Base-by-base conservation (phyloP, 495 filamentous ascomycete genomes). In the Penicillium argentinense region DNA sequence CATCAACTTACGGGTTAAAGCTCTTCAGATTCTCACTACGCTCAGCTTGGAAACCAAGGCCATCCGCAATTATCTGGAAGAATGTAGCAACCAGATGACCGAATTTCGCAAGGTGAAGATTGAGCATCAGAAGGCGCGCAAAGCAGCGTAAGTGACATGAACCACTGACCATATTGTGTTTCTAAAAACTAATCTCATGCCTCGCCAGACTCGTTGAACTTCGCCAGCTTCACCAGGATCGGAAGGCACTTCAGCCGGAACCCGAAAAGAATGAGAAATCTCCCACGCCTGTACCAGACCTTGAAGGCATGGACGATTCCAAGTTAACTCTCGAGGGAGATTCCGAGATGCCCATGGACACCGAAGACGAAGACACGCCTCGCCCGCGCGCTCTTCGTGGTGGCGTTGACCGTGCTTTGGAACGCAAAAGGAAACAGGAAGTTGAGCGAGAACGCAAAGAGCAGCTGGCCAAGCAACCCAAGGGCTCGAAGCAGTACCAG, bases 31-130 rank as follows among this genome's bases (percentile, higher is more conserved):
- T 14, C 77, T 97, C 43, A 89, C 87, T 58, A 85, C 91, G 73
- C 78, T 97, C 37, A 88, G 85, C n/a, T 70, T 91, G 36, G 85
- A 89, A 54, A 96, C 92, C 3, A 88, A 86, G 59, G 83, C 85
- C 2, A 81, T 97, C 45, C 81, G 89, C 27, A 83, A 82, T 12
- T 95, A 93, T 58, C 86, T 98, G 71, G 90, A 96, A 47, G 83
- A 91, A 50, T 95, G 90, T 67, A 86, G 83, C 36, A 86, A 90
- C 51, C 83, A 87, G 46, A 96, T 97, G 95, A 98, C 93, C 3
- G 81, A 81, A 30, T 86, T 90, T 58, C 79, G 93, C 14, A 98
- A 97, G 66, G 87, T 95, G 64, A 97, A 96, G 69, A 96, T 96
- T 45, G 88, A 95, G 53, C 85, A 82, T 61, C 93, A 97, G 64